Base-by-base conservation (phyloP, 2,329 filamentous ascomycete genomes). In the Colletotrichum endophyticum region DNA sequence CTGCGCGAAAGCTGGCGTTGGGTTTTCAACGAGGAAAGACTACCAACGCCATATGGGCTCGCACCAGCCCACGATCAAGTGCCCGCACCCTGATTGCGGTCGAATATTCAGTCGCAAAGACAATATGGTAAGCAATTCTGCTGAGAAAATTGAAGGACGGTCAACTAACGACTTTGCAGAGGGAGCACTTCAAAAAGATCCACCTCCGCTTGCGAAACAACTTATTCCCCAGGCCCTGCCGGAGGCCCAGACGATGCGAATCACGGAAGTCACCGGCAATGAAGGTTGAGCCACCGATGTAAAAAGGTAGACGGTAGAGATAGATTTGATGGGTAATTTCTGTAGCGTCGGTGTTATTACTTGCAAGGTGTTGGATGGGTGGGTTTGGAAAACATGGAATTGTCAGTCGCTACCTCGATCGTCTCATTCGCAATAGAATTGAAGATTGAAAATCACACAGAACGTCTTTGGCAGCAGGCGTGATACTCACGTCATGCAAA, bases 111-210 rank as follows among this genome's bases (percentile, higher is more conserved):
- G 72, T 28, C 72, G 72, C 4, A 70, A 71, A 57, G 72, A 73
- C 39, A 73, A 71, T 5, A 73, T 73, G 72, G 72, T 70, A 2
- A 27, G 66, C 28, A 8, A 3, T 0, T 3, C 12, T 25, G 2
- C 44, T 53, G 3, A 53, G 11, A 2, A 5, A 5, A 7, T 3
- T 0, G 2, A 22, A 25, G 1, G n/a, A 53, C n/a, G 44, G 44
- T 4, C 6, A 13, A 13, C 44, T 53, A 53, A 53, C 44, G 6
- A n/a, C 2, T 11, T 6, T 4, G 8, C 4, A 73, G 72, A 44
- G 72, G 30, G 72, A 73, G 6, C 72, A 73, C 13, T 73, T 73
- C 72, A 70, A 63, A 5, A 73, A 73, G n/a, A 71, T 73, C 8
- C 63, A 73, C 22, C 32, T 64, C 8, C 22, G 57, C 1, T 12